phyloP scores from a whole-genome alignment of 495 filamentous ascomycete genomes.

The Annulohypoxylon moriforme region DNA sequence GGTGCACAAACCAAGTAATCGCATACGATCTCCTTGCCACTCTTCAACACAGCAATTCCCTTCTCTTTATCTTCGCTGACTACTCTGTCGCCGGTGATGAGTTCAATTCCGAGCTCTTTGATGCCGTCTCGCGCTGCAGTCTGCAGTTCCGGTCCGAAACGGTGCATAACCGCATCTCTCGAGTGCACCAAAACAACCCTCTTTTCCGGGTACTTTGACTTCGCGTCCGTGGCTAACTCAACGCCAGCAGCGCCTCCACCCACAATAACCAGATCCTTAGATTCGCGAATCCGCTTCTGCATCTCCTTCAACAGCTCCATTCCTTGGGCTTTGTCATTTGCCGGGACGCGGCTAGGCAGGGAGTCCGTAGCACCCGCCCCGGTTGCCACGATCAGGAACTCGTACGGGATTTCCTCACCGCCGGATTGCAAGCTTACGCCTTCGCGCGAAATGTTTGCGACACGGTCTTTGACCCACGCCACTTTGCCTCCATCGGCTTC shows the following conservation, averaged over 20 bases:
- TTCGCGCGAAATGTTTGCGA: conserved; percentile 36
- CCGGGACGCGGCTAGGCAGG: conserved; percentile 64
- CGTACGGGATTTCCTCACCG: conserved; percentile 60
- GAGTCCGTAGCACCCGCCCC: conserved; percentile 60
- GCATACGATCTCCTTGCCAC: conserved; percentile 48
- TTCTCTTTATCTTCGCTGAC: conserved; percentile 37
- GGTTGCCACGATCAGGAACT: conserved; percentile 67
- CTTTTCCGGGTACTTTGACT: conserved; percentile 68
- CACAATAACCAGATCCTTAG: conserved; percentile 64
- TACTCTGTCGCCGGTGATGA: conserved; percentile 43
- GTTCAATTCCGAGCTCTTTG: conserved; percentile 54
- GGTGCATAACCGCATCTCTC: conserved; percentile 61
- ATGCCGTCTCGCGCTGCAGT: conserved; percentile 56
- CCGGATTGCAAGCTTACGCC: conserved; percentile 45
- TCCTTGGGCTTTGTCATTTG: conserved; percentile 57
- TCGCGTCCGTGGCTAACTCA: conserved; percentile 70
- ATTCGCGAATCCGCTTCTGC: conserved; percentile 50
- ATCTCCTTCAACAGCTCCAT: conserved; percentile 56
- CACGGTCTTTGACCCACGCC: conserved; percentile 53
- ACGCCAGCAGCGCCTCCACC: conserved; percentile 72
- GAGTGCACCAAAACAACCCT: conserved; percentile 69
- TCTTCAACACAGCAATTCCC: conserved; percentile 42
- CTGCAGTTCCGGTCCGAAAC: conserved; percentile 63
- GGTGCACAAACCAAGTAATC: conserved; percentile 52
- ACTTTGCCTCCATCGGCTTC: conserved; percentile 44